A percentile compares a stretch with the other conserved stretches of the same genome.
Conservation (phyloP, 2,329 filamentous ascomycete species). For the Colletotrichum cuscutae region DNA sequence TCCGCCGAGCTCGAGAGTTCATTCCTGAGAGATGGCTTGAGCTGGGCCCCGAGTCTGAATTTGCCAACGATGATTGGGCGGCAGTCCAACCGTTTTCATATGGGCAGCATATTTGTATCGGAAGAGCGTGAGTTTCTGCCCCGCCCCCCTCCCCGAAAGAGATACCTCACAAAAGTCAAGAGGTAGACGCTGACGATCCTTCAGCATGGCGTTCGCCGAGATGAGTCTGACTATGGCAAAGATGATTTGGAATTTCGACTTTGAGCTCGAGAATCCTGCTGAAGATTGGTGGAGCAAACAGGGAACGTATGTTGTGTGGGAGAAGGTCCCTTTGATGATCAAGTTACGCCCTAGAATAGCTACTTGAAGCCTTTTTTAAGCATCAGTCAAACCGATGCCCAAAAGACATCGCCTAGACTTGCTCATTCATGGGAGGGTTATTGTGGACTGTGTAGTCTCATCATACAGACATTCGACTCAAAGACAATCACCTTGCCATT, state of each 20-base stretch:
- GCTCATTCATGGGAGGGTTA: too few species aligned
- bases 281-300: slow-evolving; percentile 46
- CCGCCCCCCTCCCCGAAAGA: too few species aligned
- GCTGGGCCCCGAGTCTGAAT: background rate
- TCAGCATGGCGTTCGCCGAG: slow-evolving; percentile 55
- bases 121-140: slow-evolving; percentile 51
- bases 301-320: background rate
- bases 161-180: too few species aligned
- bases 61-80: background rate
- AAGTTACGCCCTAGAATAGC: background rate
- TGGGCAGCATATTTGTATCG: slow-evolving; percentile 60
- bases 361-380: too few species aligned
- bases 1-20: background rate
- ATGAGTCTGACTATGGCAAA: slow-evolving; percentile 58
- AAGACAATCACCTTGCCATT: too few species aligned
- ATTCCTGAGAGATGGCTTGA: slow-evolving; percentile 12
- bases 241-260: slow-evolving; percentile 57
- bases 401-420: too few species aligned
- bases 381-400: too few species aligned
- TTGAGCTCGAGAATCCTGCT: slow-evolving; percentile 47
- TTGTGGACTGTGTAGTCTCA: too few species aligned
- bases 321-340: slow-evolving; percentile 7
- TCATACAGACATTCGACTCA: too few species aligned
- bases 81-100: slow-evolving; percentile 56
- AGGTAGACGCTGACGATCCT: too few species aligned